Conservation (phyloP, 345 rosid species). For the Kernera saxatilis region DNA sequence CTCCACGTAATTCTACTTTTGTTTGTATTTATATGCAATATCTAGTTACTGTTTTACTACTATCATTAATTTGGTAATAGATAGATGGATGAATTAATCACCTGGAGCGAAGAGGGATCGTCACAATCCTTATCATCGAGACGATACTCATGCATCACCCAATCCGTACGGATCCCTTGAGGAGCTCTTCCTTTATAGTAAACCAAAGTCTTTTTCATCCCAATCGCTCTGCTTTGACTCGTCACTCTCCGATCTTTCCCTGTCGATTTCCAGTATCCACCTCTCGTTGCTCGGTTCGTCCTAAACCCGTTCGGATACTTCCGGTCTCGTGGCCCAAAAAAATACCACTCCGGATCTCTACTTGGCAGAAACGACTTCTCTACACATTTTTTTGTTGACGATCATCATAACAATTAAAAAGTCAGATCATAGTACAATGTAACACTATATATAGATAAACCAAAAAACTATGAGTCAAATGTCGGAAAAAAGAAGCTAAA, state of each 20-base stretch:
- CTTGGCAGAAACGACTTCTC: constrained; percentile 87
- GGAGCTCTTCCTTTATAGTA: constrained; percentile 91
- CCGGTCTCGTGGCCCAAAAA: constrained; percentile 88
- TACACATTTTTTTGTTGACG: background rate
- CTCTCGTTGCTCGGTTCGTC: constrained; percentile 82
- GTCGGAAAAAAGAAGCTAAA: too few relatives aligned
- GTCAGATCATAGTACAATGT: background rate
- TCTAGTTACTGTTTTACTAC: background rate
- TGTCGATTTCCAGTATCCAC: constrained; percentile 89
- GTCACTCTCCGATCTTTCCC: constrained; percentile 81
- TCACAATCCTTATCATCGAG: constrained; percentile 83
- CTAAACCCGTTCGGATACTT: constrained; percentile 89
- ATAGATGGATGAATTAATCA: constrained; percentile 12
- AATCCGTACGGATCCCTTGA: constrained; percentile 80
- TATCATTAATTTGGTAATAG: background rate
- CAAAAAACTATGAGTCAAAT: background rate
- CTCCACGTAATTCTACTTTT: background rate
- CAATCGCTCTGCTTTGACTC: constrained; percentile 62
- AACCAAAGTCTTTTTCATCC: constrained; percentile 94
- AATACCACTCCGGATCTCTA: constrained; percentile 95
- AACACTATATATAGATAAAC: background rate
- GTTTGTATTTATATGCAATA: background rate
- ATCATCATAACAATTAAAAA: background rate
- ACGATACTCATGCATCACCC: constrained; percentile 97
- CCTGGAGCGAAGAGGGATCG: constrained; percentile 77